Evolutionary conservation across 1,284 basidiomycete species (phyloP).

Genomic region (Cryptococcus floricola): DNA sequence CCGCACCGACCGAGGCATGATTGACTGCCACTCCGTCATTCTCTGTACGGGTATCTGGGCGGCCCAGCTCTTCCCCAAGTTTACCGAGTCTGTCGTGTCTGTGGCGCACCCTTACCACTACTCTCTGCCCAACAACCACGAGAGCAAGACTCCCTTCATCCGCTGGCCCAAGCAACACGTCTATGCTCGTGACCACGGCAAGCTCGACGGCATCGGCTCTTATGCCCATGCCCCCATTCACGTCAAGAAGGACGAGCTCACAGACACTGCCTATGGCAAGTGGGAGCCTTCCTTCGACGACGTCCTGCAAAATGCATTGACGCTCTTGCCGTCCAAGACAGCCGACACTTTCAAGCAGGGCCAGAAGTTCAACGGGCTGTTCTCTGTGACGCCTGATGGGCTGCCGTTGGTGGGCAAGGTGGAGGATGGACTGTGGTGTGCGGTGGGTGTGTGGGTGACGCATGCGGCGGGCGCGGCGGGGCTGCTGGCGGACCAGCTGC

Average conservation of each 20-base stretch:
- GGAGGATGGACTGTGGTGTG: constrained; percentile 17
- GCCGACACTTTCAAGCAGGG: constrained; percentile 9
- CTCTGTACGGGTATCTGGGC: constrained; percentile 32
- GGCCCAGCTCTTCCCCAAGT: constrained; percentile 20
- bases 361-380: constrained; percentile 25
- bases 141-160: constrained; percentile 14
- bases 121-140: constrained; percentile 1
- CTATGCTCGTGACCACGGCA: constrained; percentile 32
- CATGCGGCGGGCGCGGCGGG: constrained; percentile 22
- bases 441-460: constrained; percentile 30
- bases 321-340: constrained; percentile 12
- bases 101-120: constrained; percentile 31
- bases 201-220: constrained; percentile 24
- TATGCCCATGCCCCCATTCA: constrained; percentile 25
- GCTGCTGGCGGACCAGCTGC: constrained; percentile 19
- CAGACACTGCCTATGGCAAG: constrained; percentile 13
- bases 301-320: constrained; percentile 11
- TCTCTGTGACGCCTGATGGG: constrained; percentile 29
- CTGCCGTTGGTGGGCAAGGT: constrained; percentile 24
- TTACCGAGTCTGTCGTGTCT: constrained; percentile 13
- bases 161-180: constrained; percentile 24
- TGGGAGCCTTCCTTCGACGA: constrained; percentile 16
- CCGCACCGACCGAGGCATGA: constrained; percentile 2
- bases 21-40: constrained; percentile 15
- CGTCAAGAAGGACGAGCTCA: constrained; percentile 3